Base-by-base conservation (phyloP, 345 rosid species). In the Boechera divaricarpa region DNA sequence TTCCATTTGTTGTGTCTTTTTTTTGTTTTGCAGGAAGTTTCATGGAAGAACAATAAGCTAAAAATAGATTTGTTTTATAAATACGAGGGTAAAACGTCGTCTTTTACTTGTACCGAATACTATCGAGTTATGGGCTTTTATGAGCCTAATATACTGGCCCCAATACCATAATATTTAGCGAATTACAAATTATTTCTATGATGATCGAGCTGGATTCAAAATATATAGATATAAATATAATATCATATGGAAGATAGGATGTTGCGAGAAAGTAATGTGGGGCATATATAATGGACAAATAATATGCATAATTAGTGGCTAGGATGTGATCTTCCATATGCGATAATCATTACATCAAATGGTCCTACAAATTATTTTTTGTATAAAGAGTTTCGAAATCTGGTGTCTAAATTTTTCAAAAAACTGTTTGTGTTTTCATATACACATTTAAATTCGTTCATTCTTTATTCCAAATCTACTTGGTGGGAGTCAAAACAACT, bases 31-130 rank as follows among this genome's bases (percentile, higher is more conserved):
- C 86, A 83, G 41, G 83, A 62, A 61, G 79, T 85, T 61, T 83
- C 86, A 18, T 81, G 90, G 91, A 85, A 70, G 79, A 76, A 79
- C 60, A 81, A 73, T 63, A 83, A 79, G 72, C 59, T 33, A 47
- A 83, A n/a, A 81, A 82, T 76, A 60, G 72, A 73, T 24, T 81
- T 69, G 39, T 84, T 26, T 21, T 55, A 70, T 45, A 36, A 15
- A 29, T 31, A 32, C 63, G 4, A 36, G 28, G 1, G 10, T 45
- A 12, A 64, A n/a, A 15, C 48, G 18, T 10, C 41, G 60, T 35
- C 10, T 16, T 48, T 33, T 56, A 31, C 21, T 66, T n/a, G 3
- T 45, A 26, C 5, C 15, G 54, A 32, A 6, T 64, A 21, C 42
- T 28, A 26, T 44, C 7, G 3, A 24, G 8, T 24, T 53, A 24